These are phyloP conservation scores for Begonia peltatifolia DNA, from an alignment of 306 rosid genomes.

Conservation along the genomic window DNA sequence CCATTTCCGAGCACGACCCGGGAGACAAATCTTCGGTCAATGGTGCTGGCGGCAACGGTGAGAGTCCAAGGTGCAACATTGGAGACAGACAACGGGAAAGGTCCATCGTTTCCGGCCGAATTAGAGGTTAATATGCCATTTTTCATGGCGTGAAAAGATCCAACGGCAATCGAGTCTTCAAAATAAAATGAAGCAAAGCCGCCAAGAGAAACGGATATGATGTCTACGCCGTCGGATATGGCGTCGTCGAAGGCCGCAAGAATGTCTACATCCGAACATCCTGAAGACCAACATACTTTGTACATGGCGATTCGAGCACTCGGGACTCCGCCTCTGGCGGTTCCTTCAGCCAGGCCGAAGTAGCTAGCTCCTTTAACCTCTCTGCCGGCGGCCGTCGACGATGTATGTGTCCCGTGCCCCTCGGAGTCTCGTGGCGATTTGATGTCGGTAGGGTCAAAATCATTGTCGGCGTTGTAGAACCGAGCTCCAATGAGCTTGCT, in stretches of 20 bases:
- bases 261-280: slow-evolving; percentile 8
- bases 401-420: slow-evolving; percentile 22
- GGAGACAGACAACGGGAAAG: background rate
- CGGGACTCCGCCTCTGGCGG: slow-evolving; percentile 20
- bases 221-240: slow-evolving; percentile 19
- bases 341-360: slow-evolving; percentile 20
- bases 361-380: slow-evolving; percentile 13
- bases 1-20: slow-evolving; percentile 20
- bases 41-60: slow-evolving; percentile 23
- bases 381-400: slow-evolving; percentile 24
- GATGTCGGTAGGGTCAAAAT: slow-evolving; percentile 7
- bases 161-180: slow-evolving; percentile 16
- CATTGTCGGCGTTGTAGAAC: slow-evolving; percentile 8
- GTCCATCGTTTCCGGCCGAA: slow-evolving; percentile 23
- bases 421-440: slow-evolving; percentile 18
- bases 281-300: slow-evolving; percentile 17
- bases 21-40: slow-evolving; percentile 15
- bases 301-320: slow-evolving; percentile 18
- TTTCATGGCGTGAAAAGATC: slow-evolving; percentile 22
- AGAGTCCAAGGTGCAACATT: slow-evolving; percentile 24
- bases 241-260: slow-evolving; percentile 23
- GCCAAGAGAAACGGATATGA: slow-evolving; percentile 18
- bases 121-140: slow-evolving; percentile 12
- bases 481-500: slow-evolving; percentile 24
- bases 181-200: background rate